Conservation (phyloP, 305 asterid species). For the Rubia tinctorum region DNA sequence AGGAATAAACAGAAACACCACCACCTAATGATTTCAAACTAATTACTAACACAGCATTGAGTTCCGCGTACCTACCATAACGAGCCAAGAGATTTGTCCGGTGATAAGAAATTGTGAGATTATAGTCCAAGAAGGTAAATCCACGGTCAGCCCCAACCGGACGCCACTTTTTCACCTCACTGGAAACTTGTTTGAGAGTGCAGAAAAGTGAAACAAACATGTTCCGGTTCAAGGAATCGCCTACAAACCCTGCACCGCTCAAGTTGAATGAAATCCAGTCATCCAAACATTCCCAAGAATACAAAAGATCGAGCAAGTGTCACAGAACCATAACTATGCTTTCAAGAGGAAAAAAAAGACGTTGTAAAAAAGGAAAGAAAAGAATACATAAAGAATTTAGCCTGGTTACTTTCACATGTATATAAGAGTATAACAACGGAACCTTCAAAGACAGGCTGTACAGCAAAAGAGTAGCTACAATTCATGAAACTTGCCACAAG, state of each 20-base stretch:
- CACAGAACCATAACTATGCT: background rate
- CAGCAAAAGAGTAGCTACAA: background rate
- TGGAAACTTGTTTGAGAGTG: slow-evolving; percentile 54
- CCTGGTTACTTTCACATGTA: too few species aligned
- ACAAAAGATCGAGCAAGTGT: background rate
- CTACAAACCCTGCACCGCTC: slow-evolving; percentile 89
- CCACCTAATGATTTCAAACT: background rate
- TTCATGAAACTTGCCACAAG: background rate
- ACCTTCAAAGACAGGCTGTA: background rate
- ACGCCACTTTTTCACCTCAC: slow-evolving; percentile 92
- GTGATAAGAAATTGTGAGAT: slow-evolving; percentile 88
- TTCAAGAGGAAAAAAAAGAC: background rate
- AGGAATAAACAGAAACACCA: background rate
- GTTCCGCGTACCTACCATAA: slow-evolving; percentile 89
- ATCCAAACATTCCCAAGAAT: background rate
- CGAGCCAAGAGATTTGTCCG: slow-evolving; percentile 95
- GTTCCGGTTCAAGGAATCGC: slow-evolving; percentile 95
- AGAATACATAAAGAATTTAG: background rate
- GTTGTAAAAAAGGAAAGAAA: too few species aligned
- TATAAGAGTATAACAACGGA: background rate
- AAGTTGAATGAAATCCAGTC: slow-evolving; percentile 40
- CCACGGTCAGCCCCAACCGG: slow-evolving; percentile 97
- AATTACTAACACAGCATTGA: slow-evolving; percentile 1
- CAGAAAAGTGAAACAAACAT: slow-evolving; percentile 95
- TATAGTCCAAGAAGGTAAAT: slow-evolving; percentile 77